A percentile compares a stretch with the other conserved stretches of the same genome.
These are phyloP conservation scores for Oidiodendron maius DNA, from an alignment of 495 filamentous ascomycete genomes.

Conservation along the genomic window DNA sequence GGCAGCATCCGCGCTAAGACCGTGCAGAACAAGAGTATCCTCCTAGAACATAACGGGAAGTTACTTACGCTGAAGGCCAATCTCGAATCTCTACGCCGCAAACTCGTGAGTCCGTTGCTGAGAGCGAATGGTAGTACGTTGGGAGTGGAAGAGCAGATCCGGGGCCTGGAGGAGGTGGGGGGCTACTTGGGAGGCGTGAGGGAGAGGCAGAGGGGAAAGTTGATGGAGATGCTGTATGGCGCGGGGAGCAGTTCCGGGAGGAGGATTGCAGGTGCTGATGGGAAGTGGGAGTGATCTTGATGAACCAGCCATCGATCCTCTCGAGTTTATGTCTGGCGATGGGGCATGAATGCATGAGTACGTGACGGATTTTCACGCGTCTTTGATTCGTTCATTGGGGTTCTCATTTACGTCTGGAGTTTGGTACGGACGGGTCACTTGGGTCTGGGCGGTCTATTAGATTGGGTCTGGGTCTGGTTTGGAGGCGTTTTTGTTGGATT, in stretches of 20 bases:
- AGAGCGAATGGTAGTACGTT: constrained; percentile 59
- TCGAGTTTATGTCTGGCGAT: too few species aligned
- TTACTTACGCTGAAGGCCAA: constrained; percentile 73
- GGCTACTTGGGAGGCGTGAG: constrained; percentile 66
- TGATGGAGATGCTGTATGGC: constrained; percentile 76
- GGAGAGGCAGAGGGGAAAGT: constrained; percentile 71
- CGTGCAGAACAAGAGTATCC: constrained; percentile 74
- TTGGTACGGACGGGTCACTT: too few species aligned
- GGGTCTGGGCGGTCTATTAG: too few species aligned
- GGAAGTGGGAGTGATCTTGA: too few species aligned
- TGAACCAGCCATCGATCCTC: too few species aligned
- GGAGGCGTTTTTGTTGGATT: too few species aligned
- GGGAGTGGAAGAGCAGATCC: constrained; percentile 76
- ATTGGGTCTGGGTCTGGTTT: too few species aligned
- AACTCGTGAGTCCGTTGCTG: constrained; percentile 76
- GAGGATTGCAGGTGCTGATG: constrained; percentile 6
- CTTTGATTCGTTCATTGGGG: too few species aligned
- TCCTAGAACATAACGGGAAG: constrained; percentile 77
- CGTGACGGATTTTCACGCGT: too few species aligned
- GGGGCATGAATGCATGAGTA: too few species aligned
- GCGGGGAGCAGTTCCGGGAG: constrained; percentile 31
- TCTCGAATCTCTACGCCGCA: constrained; percentile 68
- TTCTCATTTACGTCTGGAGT: too few species aligned
- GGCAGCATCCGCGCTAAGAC: constrained; percentile 73
- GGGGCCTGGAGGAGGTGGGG: constrained; percentile 72